Evolutionary conservation across 257 asterid genomes (phyloP).

Genomic region (Fraxinus cuspidata): DNA sequence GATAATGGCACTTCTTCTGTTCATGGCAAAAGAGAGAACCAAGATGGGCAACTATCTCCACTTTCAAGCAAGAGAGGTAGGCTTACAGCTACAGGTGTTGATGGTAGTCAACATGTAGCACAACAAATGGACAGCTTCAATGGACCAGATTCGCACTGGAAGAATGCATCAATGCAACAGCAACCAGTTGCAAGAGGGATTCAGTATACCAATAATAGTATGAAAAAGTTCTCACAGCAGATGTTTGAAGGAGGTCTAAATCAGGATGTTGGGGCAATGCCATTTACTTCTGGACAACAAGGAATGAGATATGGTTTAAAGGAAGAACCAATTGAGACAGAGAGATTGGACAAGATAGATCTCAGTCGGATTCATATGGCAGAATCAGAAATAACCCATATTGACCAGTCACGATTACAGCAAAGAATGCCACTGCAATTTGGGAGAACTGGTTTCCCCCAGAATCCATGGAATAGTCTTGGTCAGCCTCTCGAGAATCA

Average conservation of each 20-base stretch:
- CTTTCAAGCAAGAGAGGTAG: conserved; percentile 69
- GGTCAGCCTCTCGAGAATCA: conserved; percentile 70
- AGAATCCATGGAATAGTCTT: conserved; percentile 70
- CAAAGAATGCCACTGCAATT: conserved; percentile 77
- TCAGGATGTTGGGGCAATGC: conserved; percentile 65
- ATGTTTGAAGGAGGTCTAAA: conserved; percentile 65
- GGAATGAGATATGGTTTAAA: conserved; percentile 77
- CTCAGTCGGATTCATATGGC: conserved; percentile 52
- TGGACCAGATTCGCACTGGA: conserved; percentile 80
- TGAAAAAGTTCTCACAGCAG: conserved; percentile 74
- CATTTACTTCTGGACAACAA: conserved; percentile 69
- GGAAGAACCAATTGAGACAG: conserved; percentile 87
- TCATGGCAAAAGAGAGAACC: conserved; percentile 75
- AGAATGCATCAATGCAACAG: conserved; percentile 69
- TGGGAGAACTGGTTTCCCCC: conserved; percentile 66
- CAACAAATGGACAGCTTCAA: conserved; percentile 62
- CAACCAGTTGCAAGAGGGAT: conserved; percentile 58
- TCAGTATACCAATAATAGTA: conserved; percentile 55
- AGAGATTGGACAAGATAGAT: conserved; percentile 65
- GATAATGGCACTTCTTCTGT: conserved; percentile 54
- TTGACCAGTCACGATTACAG: conserved; percentile 67
- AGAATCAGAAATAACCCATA: conserved; percentile 53
- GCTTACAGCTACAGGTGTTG: conserved; percentile 44
- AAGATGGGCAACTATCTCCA: conserved; percentile 70
- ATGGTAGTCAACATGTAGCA: conserved; percentile 61